A percentile compares a stretch with the other conserved stretches of the same genome.
phyloP scores from a whole-genome alignment of 2,329 filamentous ascomycete species.

The Hortaea werneckii region DNA sequence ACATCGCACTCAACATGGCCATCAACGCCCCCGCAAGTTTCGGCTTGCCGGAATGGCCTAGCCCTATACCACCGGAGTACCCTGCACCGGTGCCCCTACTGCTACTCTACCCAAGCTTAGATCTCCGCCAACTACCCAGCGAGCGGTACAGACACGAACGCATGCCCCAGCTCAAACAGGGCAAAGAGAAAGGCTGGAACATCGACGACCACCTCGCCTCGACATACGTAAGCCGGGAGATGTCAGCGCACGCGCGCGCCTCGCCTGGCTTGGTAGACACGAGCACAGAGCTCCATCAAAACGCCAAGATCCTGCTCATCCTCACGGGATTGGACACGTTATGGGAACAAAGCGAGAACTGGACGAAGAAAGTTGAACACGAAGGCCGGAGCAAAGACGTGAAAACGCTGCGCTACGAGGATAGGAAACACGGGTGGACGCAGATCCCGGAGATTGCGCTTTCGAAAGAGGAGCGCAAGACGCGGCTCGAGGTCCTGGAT shows the following conservation, averaged over 20 bases:
- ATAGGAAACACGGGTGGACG: slow-evolving; percentile 31
- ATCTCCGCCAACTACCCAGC: slow-evolving; percentile 31
- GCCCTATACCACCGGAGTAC: slow-evolving; percentile 26
- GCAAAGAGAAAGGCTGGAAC: slow-evolving; percentile 19
- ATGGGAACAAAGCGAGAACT: slow-evolving; percentile 33
- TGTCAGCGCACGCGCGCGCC: slow-evolving; percentile 29
- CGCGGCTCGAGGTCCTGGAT: slow-evolving; percentile 26
- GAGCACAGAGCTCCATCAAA: slow-evolving; percentile 21
- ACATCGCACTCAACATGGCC: slow-evolving; percentile 37
- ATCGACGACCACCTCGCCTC: slow-evolving; percentile 29
- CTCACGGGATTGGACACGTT: slow-evolving; percentile 32
- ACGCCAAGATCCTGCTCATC: slow-evolving; percentile 33
- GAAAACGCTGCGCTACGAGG: slow-evolving; percentile 14
- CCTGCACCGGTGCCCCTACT: slow-evolving; percentile 29
- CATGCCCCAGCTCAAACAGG: slow-evolving; percentile 24
- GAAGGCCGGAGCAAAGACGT: slow-evolving; percentile 22
- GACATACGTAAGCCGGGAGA: slow-evolving; percentile 31
- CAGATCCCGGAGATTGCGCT: slow-evolving; percentile 32
- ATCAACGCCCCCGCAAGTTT: slow-evolving; percentile 23
- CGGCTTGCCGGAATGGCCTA: slow-evolving; percentile 26
- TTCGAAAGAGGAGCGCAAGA: slow-evolving; percentile 28
- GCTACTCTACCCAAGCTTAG: slow-evolving; percentile 35
- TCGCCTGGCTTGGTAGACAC: slow-evolving; percentile 29
- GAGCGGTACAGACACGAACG: slow-evolving; percentile 27
- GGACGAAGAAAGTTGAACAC: slow-evolving; percentile 31